Evolutionary conservation across 2,329 filamentous ascomycete species (phyloP).

Genomic region (Fusarium multiceps): DNA sequence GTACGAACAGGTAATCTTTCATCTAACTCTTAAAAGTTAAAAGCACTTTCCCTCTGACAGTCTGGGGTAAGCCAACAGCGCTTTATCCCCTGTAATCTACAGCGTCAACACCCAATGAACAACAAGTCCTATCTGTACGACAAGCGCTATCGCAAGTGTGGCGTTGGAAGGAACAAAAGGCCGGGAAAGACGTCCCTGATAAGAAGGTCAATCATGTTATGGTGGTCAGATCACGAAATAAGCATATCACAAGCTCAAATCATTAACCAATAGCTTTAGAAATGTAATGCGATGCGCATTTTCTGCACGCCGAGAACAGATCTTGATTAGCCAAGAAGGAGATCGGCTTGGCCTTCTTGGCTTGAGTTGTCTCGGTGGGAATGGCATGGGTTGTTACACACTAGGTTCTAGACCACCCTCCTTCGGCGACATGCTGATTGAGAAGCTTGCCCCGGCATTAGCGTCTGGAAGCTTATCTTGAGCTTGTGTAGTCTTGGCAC

Average conservation of each 20-base stretch:
- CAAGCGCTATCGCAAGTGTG: slow-evolving; percentile 21
- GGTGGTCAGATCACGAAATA: slow-evolving; percentile 24
- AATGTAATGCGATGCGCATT: neutral
- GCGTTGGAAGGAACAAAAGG: slow-evolving; percentile 25
- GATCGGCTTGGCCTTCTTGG: neutral
- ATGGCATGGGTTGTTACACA: neutral
- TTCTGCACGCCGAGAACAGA: neutral
- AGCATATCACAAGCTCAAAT: neutral
- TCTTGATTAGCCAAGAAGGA: neutral
- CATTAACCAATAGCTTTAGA: neutral
- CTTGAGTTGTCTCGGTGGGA: neutral
- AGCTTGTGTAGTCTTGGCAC: slow-evolving; percentile 20
- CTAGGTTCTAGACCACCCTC: slow-evolving; percentile 22
- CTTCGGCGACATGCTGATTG: slow-evolving; percentile 19
- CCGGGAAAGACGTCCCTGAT: slow-evolving; percentile 18
- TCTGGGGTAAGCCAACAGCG: slow-evolving; percentile 22
- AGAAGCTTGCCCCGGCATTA: slow-evolving; percentile 20
- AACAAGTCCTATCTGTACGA: slow-evolving; percentile 7
- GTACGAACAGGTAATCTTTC: neutral
- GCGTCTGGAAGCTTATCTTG: slow-evolving; percentile 27
- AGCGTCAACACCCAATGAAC: slow-evolving; percentile 1
- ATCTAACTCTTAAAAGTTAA: neutral
- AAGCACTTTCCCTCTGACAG: neutral
- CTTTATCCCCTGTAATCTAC: neutral
- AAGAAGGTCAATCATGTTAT: slow-evolving; percentile 22